A percentile compares a stretch with the other conserved stretches of the same genome.
phyloP scores from a whole-genome alignment of 441 rosid species.

The Manihot esculenta region DNA sequence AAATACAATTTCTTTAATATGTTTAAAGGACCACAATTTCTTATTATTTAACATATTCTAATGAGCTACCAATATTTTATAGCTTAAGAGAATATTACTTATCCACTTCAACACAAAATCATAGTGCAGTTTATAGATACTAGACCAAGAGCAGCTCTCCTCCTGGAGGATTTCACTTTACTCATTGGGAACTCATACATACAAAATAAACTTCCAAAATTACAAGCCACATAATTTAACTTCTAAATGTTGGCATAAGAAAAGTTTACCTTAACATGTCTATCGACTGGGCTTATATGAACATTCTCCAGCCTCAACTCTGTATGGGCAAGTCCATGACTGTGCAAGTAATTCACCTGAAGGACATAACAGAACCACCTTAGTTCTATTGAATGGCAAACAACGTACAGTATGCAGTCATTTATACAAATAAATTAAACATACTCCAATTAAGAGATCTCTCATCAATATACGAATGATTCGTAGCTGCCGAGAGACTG shows the following conservation, averaged over 20 bases:
- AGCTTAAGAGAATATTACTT: neutral
- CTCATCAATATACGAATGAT: slow-evolving; percentile 80
- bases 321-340: slow-evolving; percentile 98
- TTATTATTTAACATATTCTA: neutral
- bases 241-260: neutral
- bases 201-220: neutral
- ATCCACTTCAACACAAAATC: neutral
- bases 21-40: slow-evolving; percentile 15
- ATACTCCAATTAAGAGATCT: slow-evolving; percentile 93
- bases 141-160: no score
- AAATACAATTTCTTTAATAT: neutral
- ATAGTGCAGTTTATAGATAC: no score
- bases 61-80: neutral
- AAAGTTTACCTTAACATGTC: slow-evolving; percentile 78
- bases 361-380: slow-evolving; percentile 13
- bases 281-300: slow-evolving; percentile 91
- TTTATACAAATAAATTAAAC: slow-evolving; percentile 25
- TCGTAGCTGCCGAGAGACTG: slow-evolving; percentile 79
- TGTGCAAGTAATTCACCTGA: slow-evolving; percentile 97
- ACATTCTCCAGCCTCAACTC: slow-evolving; percentile 95
- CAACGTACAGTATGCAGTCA: neutral
- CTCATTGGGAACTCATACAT: neutral
- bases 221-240: neutral
- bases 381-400: neutral
- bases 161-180: neutral